Evolutionary conservation across 2,329 filamentous ascomycete species (phyloP).

Genomic region (Neonectria faginata): DNA sequence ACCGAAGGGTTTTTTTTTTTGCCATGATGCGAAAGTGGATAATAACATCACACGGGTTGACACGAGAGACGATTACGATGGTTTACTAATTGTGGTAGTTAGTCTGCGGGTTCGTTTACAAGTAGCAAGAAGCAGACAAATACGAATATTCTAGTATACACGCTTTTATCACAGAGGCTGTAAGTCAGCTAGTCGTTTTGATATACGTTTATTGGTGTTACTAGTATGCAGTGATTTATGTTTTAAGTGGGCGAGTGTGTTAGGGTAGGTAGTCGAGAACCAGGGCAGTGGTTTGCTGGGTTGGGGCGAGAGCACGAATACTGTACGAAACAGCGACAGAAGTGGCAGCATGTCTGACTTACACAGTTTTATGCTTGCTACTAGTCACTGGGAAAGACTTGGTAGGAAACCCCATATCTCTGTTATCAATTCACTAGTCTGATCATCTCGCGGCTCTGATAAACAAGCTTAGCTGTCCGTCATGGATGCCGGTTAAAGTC

Average conservation of each 20-base stretch:
- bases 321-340: too few species aligned
- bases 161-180: too few species aligned
- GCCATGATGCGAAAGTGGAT: conserved; percentile 41
- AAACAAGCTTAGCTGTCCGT: too few species aligned
- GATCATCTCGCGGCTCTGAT: too few species aligned
- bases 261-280: neutral
- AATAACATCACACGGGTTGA: conserved; percentile 16
- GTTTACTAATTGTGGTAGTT: conserved; percentile 5
- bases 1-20: conserved; percentile 44
- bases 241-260: too few species aligned
- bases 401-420: too few species aligned
- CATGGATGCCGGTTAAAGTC: neutral
- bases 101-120: conserved; percentile 6
- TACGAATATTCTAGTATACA: too few species aligned
- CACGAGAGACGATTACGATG: conserved; percentile 23
- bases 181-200: too few species aligned
- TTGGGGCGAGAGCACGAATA: too few species aligned
- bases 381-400: neutral
- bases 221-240: too few species aligned
- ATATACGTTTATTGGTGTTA: too few species aligned
- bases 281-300: neutral
- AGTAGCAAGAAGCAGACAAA: neutral
- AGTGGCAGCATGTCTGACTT: neutral
- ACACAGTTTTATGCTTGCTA: neutral
- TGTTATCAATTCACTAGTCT: too few species aligned